phyloP scores from a whole-genome alignment of 2,329 filamentous ascomycete species.

The Xylariaceae sp. region DNA sequence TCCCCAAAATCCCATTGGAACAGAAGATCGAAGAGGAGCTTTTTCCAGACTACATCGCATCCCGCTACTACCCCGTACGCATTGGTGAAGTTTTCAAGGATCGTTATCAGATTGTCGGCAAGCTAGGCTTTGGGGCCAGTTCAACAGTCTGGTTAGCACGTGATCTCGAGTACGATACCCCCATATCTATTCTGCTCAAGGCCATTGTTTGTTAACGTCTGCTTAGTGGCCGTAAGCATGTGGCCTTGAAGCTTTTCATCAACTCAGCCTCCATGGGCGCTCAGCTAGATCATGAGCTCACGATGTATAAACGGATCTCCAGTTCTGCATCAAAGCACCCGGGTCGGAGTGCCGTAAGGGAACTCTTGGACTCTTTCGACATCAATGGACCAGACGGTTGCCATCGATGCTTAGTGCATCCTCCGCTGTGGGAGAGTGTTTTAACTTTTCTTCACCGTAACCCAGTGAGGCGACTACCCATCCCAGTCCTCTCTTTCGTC shows the following conservation, averaged over 20 bases:
- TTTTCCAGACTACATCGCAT: slow-evolving; percentile 9
- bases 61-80: slow-evolving; percentile 14
- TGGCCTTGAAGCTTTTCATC: slow-evolving; percentile 33
- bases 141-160: slow-evolving; percentile 25
- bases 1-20: slow-evolving; percentile 4
- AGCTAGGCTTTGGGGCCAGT: slow-evolving; percentile 21
- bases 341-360: slow-evolving; percentile 30
- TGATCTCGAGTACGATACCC: slow-evolving; percentile 15
- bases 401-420: slow-evolving; percentile 37
- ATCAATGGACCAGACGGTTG: slow-evolving; percentile 32
- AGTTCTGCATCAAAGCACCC: slow-evolving; percentile 26
- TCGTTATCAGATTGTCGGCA: slow-evolving; percentile 23
- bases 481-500: slow-evolving; percentile 31
- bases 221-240: slow-evolving; percentile 26
- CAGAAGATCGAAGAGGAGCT: slow-evolving; percentile 12
- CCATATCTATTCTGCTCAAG: not conserved
- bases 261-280: slow-evolving; percentile 19
- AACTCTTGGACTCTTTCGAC: slow-evolving; percentile 36
- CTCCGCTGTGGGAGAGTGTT: slow-evolving; percentile 41
- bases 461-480: slow-evolving; percentile 34
- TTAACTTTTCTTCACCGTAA: slow-evolving; percentile 38
- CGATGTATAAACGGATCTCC: slow-evolving; percentile 40
- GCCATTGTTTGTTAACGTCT: not conserved
- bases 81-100: slow-evolving; percentile 12
- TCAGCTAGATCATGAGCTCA: slow-evolving; percentile 34